Conservation (phyloP, 495 filamentous ascomycete species). For the Extremus antarcticus region DNA sequence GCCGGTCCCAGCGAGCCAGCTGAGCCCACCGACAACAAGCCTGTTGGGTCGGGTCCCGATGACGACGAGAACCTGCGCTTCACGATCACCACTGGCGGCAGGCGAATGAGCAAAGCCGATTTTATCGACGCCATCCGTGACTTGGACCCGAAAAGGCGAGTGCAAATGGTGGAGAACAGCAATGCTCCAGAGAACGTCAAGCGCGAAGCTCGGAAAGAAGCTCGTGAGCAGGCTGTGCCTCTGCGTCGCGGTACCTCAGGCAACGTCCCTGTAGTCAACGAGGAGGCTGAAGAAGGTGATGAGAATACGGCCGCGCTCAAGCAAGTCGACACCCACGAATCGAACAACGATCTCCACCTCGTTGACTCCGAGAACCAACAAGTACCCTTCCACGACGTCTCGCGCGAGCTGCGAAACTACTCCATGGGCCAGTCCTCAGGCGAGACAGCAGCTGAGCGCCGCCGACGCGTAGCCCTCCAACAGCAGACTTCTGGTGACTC, state of each 20-base stretch:
- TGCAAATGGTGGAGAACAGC: conserved; percentile 57
- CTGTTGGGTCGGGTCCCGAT: conserved; percentile 34
- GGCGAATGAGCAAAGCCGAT: conserved; percentile 79
- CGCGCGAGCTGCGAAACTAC: conserved; percentile 22
- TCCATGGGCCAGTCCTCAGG: background rate
- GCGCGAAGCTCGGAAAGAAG: conserved; percentile 45
- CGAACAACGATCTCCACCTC: conserved; percentile 22
- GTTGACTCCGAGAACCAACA: conserved; percentile 26
- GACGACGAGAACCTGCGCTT: conserved; percentile 61
- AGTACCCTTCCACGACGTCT: conserved; percentile 24
- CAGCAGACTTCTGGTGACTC: conserved; percentile 4
- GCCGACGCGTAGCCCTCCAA: conserved; percentile 28
- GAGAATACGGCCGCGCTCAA: conserved; percentile 17
- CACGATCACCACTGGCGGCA: conserved; percentile 64
- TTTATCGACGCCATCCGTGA: conserved; percentile 77
- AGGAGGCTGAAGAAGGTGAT: background rate
- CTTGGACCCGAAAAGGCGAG: conserved; percentile 65
- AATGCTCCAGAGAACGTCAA: conserved; percentile 50
- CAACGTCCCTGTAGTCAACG: conserved; percentile 5
- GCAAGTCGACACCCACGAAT: conserved; percentile 17
- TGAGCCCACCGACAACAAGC: conserved; percentile 56
- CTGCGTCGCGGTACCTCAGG: conserved; percentile 12
- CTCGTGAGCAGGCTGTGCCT: conserved; percentile 34
- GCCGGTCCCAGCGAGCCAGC: background rate
- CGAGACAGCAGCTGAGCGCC: conserved; percentile 25